A percentile compares a stretch with the other conserved stretches of the same genome.
Conservation (phyloP, 108 stramenopile genomes). For the Fistulifera solaris region DNA sequence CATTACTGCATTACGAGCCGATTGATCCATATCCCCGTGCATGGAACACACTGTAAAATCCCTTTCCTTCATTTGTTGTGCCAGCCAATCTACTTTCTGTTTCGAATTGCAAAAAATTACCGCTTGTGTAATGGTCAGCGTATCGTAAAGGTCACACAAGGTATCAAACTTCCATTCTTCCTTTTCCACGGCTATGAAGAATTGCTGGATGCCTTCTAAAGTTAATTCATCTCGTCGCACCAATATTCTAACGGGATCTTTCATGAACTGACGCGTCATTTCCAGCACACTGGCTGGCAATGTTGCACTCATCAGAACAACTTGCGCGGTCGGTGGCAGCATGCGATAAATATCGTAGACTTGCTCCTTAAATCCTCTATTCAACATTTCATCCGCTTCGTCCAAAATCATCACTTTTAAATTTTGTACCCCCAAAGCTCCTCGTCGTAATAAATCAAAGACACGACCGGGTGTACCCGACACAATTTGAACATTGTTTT, state of each 20-base stretch:
- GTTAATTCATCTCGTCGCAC: conserved; percentile 98
- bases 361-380: conserved; percentile 97
- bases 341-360: conserved; percentile 99
- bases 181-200: conserved; percentile 94
- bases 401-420: conserved; percentile 93
- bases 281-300: conserved; percentile 92
- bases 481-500: conserved; percentile 84
- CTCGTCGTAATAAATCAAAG: conserved; percentile 93
- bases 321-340: conserved; percentile 87
- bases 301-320: conserved; percentile 94
- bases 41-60: conserved; percentile 96
- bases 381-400: conserved; percentile 99
- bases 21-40: conserved; percentile 98
- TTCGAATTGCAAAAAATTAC: conserved; percentile 99
- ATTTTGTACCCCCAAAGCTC: conserved; percentile 64
- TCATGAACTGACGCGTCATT: conserved; percentile 98
- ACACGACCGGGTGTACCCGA: conserved; percentile 98
- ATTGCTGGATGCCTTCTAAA: conserved; percentile 97
- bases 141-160: conserved; percentile 97
- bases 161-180: conserved; percentile 99
- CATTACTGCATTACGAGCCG: conserved; percentile 91
- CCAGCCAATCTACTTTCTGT: conserved; percentile 96
- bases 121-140: conserved; percentile 97
- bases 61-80: conserved; percentile 89
- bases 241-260: conserved; percentile 90